phyloP scores from a whole-genome alignment of 371 early-diverging fungal species.

The Blakeslea trispora region DNA sequence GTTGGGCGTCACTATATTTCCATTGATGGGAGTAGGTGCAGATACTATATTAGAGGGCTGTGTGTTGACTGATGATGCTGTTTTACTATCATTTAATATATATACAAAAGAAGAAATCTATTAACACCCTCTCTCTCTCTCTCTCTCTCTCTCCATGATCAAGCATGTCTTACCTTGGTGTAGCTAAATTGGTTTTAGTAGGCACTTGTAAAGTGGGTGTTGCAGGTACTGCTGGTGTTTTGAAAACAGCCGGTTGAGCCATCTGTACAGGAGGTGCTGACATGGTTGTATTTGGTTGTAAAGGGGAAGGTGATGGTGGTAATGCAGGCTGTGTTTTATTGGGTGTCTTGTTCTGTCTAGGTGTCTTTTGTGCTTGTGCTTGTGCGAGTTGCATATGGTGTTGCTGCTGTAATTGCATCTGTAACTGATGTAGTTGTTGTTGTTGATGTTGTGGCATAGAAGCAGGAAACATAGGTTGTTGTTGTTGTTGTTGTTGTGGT shows the following conservation, averaged over 20 bases:
- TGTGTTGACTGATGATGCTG: neutral
- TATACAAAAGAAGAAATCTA: neutral
- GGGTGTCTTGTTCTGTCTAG: neutral
- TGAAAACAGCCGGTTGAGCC: conserved; percentile 26
- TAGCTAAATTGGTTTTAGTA: conserved; percentile 18
- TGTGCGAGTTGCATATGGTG: conserved; percentile 4
- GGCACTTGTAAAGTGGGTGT: conserved; percentile 31
- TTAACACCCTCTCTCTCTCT: too few species aligned
- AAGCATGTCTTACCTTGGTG: conserved; percentile 8
- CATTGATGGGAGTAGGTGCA: too few species aligned
- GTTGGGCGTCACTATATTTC: too few species aligned
- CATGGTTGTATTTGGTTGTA: too few species aligned
- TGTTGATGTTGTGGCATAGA: too few species aligned
- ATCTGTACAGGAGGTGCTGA: neutral
- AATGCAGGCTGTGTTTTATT: conserved; percentile 1
- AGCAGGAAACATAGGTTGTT: too few species aligned
- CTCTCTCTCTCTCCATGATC: too few species aligned
- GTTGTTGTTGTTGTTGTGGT: conserved; percentile 9
- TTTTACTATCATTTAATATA: conserved; percentile 10
- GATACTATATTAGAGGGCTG: too few species aligned
- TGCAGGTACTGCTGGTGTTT: conserved; percentile 32
- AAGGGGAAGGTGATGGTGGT: neutral
- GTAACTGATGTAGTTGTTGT: conserved; percentile 14
- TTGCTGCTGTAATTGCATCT: neutral
- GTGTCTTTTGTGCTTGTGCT: conserved; percentile 13